Evolutionary conservation across 2,329 filamentous ascomycete genomes (phyloP).

Genomic region (Hymenoscyphus fraxineus): DNA sequence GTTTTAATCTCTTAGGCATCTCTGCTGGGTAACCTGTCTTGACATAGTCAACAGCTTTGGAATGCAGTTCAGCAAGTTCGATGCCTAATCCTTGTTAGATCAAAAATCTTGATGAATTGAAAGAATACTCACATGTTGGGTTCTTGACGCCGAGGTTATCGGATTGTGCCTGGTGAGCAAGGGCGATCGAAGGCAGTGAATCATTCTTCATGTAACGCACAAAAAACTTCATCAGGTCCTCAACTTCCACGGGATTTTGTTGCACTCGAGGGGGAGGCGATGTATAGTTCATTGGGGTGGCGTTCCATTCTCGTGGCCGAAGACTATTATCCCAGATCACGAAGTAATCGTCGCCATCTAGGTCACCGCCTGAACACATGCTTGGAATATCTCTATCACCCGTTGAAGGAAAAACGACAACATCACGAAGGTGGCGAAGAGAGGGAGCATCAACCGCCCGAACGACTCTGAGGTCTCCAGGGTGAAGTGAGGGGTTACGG

Average conservation of each 20-base stretch:
- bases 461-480: conserved; percentile 86
- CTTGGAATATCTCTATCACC: conserved; percentile 82
- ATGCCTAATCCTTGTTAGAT: conserved; percentile 46
- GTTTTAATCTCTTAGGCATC: conserved; percentile 58
- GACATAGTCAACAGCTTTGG: conserved; percentile 87
- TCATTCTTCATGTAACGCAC: conserved; percentile 92
- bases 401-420: conserved; percentile 79
- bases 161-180: conserved; percentile 73
- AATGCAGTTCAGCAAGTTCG: conserved; percentile 75
- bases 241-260: conserved; percentile 60
- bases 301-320: conserved; percentile 67
- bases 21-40: conserved; percentile 80
- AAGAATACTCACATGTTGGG: conserved; percentile 55
- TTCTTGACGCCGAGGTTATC: conserved; percentile 69
- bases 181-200: conserved; percentile 72
- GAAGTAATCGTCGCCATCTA: conserved; percentile 95
- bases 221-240: conserved; percentile 80
- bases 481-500: conserved; percentile 89
- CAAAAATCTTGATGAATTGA: not conserved
- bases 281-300: conserved; percentile 73
- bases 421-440: conserved; percentile 75
- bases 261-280: conserved; percentile 54
- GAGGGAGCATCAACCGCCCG: conserved; percentile 70
- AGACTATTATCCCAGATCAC: conserved; percentile 84
- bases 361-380: conserved; percentile 94